Conservation (phyloP, 2,329 filamentous ascomycete species). For the Tolypocladium tundrense region DNA sequence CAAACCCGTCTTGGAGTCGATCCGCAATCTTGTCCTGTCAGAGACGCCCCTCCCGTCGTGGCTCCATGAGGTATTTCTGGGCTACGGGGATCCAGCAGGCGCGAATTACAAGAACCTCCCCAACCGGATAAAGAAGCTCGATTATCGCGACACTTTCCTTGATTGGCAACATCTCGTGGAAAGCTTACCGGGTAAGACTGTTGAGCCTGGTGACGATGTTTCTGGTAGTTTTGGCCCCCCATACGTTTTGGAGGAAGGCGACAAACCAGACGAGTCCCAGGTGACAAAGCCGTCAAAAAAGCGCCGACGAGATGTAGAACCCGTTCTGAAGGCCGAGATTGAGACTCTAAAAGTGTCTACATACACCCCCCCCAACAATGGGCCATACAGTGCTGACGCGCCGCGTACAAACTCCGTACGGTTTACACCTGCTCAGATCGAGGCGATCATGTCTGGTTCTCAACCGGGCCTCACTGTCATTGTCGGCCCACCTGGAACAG, state of each 20-base stretch:
- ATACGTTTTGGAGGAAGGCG: slow-evolving; percentile 66
- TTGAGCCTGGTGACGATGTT: slow-evolving; percentile 67
- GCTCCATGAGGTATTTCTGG: slow-evolving; percentile 96
- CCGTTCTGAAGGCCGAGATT: slow-evolving; percentile 47
- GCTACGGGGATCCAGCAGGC: slow-evolving; percentile 84
- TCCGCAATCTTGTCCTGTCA: slow-evolving; percentile 74
- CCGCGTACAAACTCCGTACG: slow-evolving; percentile 74
- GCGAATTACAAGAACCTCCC: slow-evolving; percentile 77
- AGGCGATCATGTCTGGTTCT: slow-evolving; percentile 86
- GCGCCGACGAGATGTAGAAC: slow-evolving; percentile 69
- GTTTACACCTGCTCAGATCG: slow-evolving; percentile 83
- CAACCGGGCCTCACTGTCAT: slow-evolving; percentile 91
- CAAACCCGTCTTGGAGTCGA: slow-evolving; percentile 83
- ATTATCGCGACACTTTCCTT: slow-evolving; percentile 90
- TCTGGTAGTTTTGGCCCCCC: slow-evolving; percentile 73
- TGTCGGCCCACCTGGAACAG: slow-evolving; percentile 89
- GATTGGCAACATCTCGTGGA: slow-evolving; percentile 92
- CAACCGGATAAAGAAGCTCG: slow-evolving; percentile 67
- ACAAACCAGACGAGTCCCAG: slow-evolving; percentile 39
- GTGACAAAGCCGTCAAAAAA: slow-evolving; percentile 67
- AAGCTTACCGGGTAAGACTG: slow-evolving; percentile 75
- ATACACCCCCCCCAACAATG: slow-evolving; percentile 79
- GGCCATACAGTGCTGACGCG: slow-evolving; percentile 78
- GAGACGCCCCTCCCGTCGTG: slow-evolving; percentile 80
- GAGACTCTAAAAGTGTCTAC: slow-evolving; percentile 75